Percentiles rank a stretch among this genome's conserved stretches.
These are phyloP conservation scores for Penicillium sclerotigenum DNA, from an alignment of 2,329 filamentous ascomycete species.

Conservation along the genomic window DNA sequence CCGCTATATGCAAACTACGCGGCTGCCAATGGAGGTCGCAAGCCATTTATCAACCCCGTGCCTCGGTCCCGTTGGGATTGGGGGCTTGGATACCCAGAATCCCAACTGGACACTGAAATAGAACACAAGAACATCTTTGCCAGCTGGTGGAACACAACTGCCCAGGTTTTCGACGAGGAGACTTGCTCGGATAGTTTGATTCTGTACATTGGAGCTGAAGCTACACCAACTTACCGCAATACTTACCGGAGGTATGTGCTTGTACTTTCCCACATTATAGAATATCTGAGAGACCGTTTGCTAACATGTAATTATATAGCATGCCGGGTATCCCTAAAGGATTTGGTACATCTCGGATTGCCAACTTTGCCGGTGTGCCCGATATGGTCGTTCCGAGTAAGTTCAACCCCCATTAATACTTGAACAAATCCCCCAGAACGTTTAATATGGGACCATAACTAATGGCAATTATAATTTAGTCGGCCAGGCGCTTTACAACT, in stretches of 20 bases:
- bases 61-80: not conserved
- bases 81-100: not conserved
- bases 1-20: not conserved
- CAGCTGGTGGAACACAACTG: not conserved
- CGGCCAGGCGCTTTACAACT: conserved; percentile 37
- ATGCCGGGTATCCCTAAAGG: not conserved
- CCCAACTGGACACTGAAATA: not conserved
- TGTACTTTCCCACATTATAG: too few species aligned
- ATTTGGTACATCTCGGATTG: not conserved
- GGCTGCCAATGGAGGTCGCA: not conserved
- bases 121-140: not conserved
- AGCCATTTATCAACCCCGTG: not conserved
- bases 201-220: not conserved
- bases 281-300: too few species aligned
- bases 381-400: not conserved
- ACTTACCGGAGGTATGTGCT: not conserved
- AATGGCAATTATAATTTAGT: not conserved
- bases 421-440: not conserved
- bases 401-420: not conserved
- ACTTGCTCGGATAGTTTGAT: not conserved
- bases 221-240: not conserved
- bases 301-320: not conserved
- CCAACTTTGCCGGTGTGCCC: not conserved
- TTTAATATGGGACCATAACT: not conserved
- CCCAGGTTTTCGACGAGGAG: not conserved